These are phyloP conservation scores for Helichrysum umbraculigerum DNA, from an alignment of 129 eudicot species.

Conservation along the genomic window DNA sequence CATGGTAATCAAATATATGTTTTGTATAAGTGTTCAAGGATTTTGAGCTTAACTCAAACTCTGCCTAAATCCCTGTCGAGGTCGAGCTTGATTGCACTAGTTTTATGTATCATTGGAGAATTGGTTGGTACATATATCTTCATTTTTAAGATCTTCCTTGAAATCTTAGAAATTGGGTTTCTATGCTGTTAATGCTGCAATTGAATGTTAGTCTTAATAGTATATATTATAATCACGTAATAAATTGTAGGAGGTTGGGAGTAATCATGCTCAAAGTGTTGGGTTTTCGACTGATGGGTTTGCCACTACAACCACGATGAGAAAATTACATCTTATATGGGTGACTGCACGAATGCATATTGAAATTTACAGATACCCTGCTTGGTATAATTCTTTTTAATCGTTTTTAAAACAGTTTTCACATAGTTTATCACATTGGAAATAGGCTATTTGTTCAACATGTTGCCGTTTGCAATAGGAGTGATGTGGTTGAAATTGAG, in stretches of 20 bases:
- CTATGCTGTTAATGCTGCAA: slow-evolving; percentile 10
- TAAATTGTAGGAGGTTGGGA: slow-evolving; percentile 72
- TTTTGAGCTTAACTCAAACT: background rate
- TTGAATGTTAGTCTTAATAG: background rate
- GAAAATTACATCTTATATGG: slow-evolving; percentile 89
- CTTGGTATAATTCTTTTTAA: slow-evolving; percentile 44
- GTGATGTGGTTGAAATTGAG: slow-evolving; percentile 84
- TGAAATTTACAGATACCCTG: slow-evolving; percentile 80
- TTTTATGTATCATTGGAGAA: background rate
- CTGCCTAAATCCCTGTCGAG: background rate
- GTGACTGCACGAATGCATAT: slow-evolving; percentile 94
- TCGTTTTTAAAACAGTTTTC: background rate
- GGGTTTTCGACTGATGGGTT: slow-evolving; percentile 94
- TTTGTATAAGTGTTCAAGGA: background rate
- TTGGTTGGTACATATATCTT: background rate
- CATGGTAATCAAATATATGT: background rate
- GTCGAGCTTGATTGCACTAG: background rate
- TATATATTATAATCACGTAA: background rate
- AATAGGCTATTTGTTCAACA: background rate
- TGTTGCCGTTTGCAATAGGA: slow-evolving; percentile 45
- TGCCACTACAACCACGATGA: slow-evolving; percentile 83
- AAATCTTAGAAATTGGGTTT: background rate
- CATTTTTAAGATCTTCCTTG: background rate
- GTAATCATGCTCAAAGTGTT: slow-evolving; percentile 94
- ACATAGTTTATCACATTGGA: background rate